Percentiles rank a stretch among this genome's conserved stretches.
Conservation (phyloP, 768 basidiomycete genomes). For the Mycena capillaripes region DNA sequence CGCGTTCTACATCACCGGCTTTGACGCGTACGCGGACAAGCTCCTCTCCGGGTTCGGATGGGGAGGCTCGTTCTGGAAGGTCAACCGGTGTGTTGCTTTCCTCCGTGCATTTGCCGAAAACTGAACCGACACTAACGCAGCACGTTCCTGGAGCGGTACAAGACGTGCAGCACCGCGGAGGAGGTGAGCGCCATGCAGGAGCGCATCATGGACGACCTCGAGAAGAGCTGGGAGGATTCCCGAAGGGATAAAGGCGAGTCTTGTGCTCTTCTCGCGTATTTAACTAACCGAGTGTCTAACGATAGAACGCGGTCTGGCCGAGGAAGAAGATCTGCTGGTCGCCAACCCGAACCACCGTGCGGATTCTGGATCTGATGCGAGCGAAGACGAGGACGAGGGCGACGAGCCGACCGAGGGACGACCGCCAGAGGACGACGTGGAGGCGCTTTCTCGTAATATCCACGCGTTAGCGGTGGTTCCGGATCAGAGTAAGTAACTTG, state of each 20-base stretch:
- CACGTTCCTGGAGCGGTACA: constrained; percentile 80
- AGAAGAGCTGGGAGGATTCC: constrained; percentile 71
- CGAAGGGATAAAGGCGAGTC: constrained; percentile 64
- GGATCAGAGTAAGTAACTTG: background rate
- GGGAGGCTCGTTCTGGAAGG: constrained; percentile 89
- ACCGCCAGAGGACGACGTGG: constrained; percentile 1
- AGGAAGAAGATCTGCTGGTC: constrained; percentile 73
- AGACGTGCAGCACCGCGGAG: constrained; percentile 73
- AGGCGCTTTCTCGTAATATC: constrained; percentile 12
- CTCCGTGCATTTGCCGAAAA: background rate
- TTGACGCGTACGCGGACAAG: constrained; percentile 83
- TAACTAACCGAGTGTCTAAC: background rate
- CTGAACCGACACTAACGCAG: constrained; percentile 48
- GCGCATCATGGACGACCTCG: constrained; percentile 76
- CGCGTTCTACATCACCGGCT: constrained; percentile 94
- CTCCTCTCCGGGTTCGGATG: constrained; percentile 90
- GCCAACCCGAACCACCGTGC: constrained; percentile 75
- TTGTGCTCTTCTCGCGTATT: background rate
- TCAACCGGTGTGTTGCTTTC: constrained; percentile 74
- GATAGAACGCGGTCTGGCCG: constrained; percentile 45
- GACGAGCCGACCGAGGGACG: background rate
- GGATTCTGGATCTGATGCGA: constrained; percentile 36
- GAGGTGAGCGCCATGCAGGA: constrained; percentile 76
- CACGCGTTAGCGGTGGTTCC: constrained; percentile 10
- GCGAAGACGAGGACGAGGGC: constrained; percentile 35